phyloP scores from a whole-genome alignment of 2,329 filamentous ascomycete species.

The Aspergillus terreus region DNA sequence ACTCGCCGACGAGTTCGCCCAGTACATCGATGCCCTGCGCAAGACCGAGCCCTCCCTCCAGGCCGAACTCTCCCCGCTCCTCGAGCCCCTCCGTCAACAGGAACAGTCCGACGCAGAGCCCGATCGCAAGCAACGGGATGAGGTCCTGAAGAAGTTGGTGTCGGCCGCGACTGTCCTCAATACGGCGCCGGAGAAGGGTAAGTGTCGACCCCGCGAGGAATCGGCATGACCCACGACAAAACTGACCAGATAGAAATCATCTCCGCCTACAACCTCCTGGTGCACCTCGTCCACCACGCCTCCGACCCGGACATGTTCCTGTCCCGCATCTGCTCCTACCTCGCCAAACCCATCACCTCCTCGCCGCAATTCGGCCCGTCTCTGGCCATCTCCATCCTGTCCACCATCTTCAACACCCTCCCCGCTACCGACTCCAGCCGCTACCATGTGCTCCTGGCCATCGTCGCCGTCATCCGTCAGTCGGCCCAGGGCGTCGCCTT shows the following conservation, averaged over 20 bases:
- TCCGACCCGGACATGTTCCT: slow-evolving; percentile 82
- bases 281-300: slow-evolving; percentile 86
- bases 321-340: slow-evolving; percentile 81
- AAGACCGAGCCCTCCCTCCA: slow-evolving; percentile 59
- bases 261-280: slow-evolving; percentile 91
- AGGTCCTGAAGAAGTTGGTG: slow-evolving; percentile 85
- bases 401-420: slow-evolving; percentile 95
- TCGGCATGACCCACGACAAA: too few relatives aligned
- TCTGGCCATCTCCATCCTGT: slow-evolving; percentile 83
- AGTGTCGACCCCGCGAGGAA: slow-evolving; percentile 4
- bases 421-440: slow-evolving; percentile 71
- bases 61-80: slow-evolving; percentile 65
- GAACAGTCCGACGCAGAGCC: slow-evolving; percentile 51
- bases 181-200: slow-evolving; percentile 81
- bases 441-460: slow-evolving; percentile 86
- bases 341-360: slow-evolving; percentile 79
- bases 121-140: slow-evolving; percentile 65
- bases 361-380: slow-evolving; percentile 81
- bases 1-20: slow-evolving; percentile 88
- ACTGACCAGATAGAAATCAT: slow-evolving; percentile 66
- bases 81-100: slow-evolving; percentile 55
- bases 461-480: slow-evolving; percentile 75
- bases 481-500: slow-evolving; percentile 70
- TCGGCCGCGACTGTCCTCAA: slow-evolving; percentile 74
- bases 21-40: slow-evolving; percentile 82